phyloP scores from a whole-genome alignment of 1,284 basidiomycete species.

The Irpex sp. region DNA sequence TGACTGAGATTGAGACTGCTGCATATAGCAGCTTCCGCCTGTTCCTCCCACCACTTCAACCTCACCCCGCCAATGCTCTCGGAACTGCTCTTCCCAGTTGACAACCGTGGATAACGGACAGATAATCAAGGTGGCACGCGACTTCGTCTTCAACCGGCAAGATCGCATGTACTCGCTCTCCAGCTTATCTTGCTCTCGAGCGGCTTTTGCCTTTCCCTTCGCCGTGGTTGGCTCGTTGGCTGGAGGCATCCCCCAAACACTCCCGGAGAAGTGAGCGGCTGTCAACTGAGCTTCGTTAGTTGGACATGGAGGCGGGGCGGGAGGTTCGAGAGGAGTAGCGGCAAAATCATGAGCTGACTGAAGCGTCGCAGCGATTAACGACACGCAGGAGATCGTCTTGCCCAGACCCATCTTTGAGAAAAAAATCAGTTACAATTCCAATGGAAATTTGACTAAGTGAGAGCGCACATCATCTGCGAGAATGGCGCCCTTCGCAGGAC shows the following conservation, averaged over 20 bases:
- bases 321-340: conserved; percentile 44
- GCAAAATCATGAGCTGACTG: conserved; percentile 70
- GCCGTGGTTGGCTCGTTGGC: conserved; percentile 29
- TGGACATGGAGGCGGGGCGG: conserved; percentile 38
- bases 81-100: conserved; percentile 99
- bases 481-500: conserved; percentile 86
- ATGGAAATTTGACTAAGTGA: background rate
- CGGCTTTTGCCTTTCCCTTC: conserved; percentile 63
- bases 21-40: conserved; percentile 11
- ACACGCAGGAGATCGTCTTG: conserved; percentile 93
- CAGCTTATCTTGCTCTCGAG: conserved; percentile 60
- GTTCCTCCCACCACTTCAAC: conserved; percentile 78
- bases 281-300: conserved; percentile 40
- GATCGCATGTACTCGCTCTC: conserved; percentile 67
- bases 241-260: conserved; percentile 82
- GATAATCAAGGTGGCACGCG: conserved; percentile 92
- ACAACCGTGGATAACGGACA: conserved; percentile 96
- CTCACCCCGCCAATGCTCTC: conserved; percentile 90
- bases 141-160: conserved; percentile 74
- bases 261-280: conserved; percentile 69
- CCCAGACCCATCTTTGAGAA: conserved; percentile 88
- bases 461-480: conserved; percentile 86
- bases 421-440: conserved; percentile 2
- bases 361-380: conserved; percentile 87
- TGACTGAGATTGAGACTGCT: conserved; percentile 1